phyloP scores from a whole-genome alignment of 2,329 filamentous ascomycete species.

The Ophiostoma sp. region DNA sequence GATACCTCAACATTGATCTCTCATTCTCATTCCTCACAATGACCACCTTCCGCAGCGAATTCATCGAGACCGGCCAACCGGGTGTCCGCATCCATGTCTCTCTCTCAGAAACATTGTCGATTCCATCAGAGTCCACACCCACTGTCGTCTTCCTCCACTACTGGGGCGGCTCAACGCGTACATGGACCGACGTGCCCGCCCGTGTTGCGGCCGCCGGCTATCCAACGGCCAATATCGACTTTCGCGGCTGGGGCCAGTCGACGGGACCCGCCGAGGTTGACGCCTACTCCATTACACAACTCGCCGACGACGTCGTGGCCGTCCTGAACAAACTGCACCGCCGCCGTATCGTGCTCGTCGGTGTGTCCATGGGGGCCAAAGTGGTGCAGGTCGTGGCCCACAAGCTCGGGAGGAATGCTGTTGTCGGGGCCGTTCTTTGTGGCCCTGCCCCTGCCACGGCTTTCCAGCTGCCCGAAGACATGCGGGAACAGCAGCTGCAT shows the following conservation, averaged over 20 bases:
- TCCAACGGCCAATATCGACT: slow-evolving; percentile 36
- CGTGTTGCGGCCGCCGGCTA: slow-evolving; percentile 28
- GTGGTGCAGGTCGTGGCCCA: slow-evolving; percentile 36
- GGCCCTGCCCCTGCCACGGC: slow-evolving; percentile 40
- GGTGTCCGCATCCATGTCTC: slow-evolving; percentile 14
- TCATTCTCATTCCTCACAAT: not conserved
- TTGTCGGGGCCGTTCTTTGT: slow-evolving; percentile 35
- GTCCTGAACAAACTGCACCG: slow-evolving; percentile 30
- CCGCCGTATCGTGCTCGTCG: slow-evolving; percentile 37
- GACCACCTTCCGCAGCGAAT: slow-evolving; percentile 3
- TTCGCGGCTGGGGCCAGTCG: slow-evolving; percentile 42
- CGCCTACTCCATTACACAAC: slow-evolving; percentile 36
- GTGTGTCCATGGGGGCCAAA: slow-evolving; percentile 45
- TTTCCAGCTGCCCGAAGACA: slow-evolving; percentile 36
- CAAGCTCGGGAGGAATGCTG: slow-evolving; percentile 29
- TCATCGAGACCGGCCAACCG: not conserved
- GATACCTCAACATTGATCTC: not conserved
- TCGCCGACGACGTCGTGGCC: slow-evolving; percentile 32
- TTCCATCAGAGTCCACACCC: not conserved
- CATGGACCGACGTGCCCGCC: slow-evolving; percentile 34
- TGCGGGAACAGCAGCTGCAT: slow-evolving; percentile 38
- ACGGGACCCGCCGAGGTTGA: slow-evolving; percentile 33
- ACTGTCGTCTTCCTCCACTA: slow-evolving; percentile 40
- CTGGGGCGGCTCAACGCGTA: slow-evolving; percentile 41
- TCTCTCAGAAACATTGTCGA: not conserved